Evolutionary conservation across 257 asterid genomes (phyloP).

Genomic region (Solanum clarkiae): DNA sequence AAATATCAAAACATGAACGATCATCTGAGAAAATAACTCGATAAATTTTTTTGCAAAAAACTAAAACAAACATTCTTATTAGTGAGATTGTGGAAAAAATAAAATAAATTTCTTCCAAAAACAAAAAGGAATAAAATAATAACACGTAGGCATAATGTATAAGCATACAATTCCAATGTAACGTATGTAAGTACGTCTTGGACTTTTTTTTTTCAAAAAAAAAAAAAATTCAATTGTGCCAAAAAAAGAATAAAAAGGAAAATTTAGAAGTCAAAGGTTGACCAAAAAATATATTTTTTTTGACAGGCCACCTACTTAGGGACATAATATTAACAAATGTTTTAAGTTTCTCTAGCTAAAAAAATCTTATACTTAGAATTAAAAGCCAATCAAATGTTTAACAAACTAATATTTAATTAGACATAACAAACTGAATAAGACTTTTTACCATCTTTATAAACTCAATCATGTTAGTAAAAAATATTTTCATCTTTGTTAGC

Average conservation of each 20-base stretch:
- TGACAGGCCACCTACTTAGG: constrained; percentile 5
- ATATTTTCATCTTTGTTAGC: background rate
- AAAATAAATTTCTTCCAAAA: background rate
- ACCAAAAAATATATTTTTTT: background rate
- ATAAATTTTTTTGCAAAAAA: background rate
- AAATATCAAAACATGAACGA: background rate
- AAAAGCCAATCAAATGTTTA: background rate
- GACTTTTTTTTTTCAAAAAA: background rate
- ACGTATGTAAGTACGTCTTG: background rate
- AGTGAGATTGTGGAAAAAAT: background rate
- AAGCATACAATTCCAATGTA: background rate
- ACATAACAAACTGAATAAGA: constrained; percentile 3
- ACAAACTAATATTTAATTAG: background rate
- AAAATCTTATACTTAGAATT: background rate
- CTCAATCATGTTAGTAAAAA: background rate
- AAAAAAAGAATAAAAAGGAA: background rate
- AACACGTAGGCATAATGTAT: background rate
- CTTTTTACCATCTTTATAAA: background rate
- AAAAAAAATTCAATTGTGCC: background rate
- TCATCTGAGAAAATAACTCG: background rate
- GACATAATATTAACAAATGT: background rate
- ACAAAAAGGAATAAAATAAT: background rate
- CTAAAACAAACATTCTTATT: too few species aligned
- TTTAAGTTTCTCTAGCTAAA: constrained; percentile 1
- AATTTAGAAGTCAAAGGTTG: background rate